phyloP scores from a whole-genome alignment of 352 stramenopile species.

The Globisporangium iwayamae region DNA sequence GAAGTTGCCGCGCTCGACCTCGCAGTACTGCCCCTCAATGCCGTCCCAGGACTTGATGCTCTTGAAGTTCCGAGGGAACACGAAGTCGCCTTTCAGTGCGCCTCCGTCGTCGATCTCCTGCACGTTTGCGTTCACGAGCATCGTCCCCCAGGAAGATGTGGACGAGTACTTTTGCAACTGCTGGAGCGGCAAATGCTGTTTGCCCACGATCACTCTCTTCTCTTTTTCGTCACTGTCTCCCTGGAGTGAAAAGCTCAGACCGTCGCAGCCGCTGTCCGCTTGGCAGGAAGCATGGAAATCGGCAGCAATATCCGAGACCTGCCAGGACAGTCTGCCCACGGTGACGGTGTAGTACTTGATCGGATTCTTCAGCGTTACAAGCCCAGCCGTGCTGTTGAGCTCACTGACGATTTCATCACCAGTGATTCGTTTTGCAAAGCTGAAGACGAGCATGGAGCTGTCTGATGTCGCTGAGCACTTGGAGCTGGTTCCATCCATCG shows the following conservation, averaged over 20 bases:
- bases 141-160: conserved; percentile 25
- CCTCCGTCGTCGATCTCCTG: conserved; percentile 48
- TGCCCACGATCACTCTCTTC: conserved; percentile 29
- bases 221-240: conserved; percentile 3
- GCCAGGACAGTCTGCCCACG: conserved; percentile 39
- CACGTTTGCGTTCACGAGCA: conserved; percentile 40
- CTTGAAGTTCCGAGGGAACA: conserved; percentile 47
- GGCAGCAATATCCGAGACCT: conserved; percentile 26
- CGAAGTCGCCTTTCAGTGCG: conserved; percentile 50
- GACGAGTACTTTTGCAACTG: conserved; percentile 31
- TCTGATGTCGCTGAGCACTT: conserved; percentile 27
- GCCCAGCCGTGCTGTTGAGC: conserved; percentile 6
- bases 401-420: conserved; percentile 34
- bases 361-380: conserved; percentile 41
- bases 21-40: conserved; percentile 32
- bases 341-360: conserved; percentile 46
- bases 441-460: conserved; percentile 45
- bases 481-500: conserved; percentile 22
- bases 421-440: conserved; percentile 47
- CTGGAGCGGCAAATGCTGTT: conserved; percentile 24
- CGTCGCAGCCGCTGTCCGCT: conserved; percentile 25
- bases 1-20: conserved; percentile 41
- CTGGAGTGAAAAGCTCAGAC: conserved; percentile 22
- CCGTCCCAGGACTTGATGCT: conserved; percentile 27
- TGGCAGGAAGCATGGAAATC: conserved; percentile 23